Base-by-base conservation (phyloP, 148 eudicot species). In the Dysphania ambrosioides region DNA sequence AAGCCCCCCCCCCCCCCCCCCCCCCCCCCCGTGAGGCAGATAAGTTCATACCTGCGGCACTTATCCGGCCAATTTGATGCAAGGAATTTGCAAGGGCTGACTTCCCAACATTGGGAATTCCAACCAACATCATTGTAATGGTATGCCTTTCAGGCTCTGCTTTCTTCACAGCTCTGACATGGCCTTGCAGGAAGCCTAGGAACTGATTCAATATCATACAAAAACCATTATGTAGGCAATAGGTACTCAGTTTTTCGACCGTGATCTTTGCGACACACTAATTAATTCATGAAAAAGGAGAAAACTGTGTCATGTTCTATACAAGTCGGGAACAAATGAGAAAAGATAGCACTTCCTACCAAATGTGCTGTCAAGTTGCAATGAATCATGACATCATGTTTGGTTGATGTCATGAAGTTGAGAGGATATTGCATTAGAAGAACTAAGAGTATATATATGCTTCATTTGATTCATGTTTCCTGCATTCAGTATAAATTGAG, bases 91-190 rank as follows among this genome's bases (percentile, higher is more conserved):
- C 93, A 67, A 93, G 81, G 67, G 93, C 91, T 9, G 97, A 93
- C 79, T 93, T 93, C 23, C 97, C 96, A 70, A 87, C 96, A 81
- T 90, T 93, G 47, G 96, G 93, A 73, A 88, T 87, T 47, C 96
- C 93, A 78, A 87, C 86, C 59, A 90, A 78, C 90, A 87, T 86
- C 23, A 86, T 42, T 1, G 89, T 87, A 24, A 82, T n/a, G 24
- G 96, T 83, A 56, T 84, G 86, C 67, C 80, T 78, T 40, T 76
- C 73, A 79, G 78, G 66, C 42, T 77, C 87, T 26, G 59, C 72
- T 75, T 66, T 85, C 79, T 72, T 74, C 79, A 88, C 73, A 67
- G 79, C 93, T 79, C 92, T 81, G 40, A 90, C 87, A 72, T 72
- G 85, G 73, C 87, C 81, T 87, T 85, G 97, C 59, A 93, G 72